These are phyloP conservation scores for Colletotrichum trifolii DNA, from an alignment of 2,329 filamentous ascomycete genomes.

Conservation along the genomic window DNA sequence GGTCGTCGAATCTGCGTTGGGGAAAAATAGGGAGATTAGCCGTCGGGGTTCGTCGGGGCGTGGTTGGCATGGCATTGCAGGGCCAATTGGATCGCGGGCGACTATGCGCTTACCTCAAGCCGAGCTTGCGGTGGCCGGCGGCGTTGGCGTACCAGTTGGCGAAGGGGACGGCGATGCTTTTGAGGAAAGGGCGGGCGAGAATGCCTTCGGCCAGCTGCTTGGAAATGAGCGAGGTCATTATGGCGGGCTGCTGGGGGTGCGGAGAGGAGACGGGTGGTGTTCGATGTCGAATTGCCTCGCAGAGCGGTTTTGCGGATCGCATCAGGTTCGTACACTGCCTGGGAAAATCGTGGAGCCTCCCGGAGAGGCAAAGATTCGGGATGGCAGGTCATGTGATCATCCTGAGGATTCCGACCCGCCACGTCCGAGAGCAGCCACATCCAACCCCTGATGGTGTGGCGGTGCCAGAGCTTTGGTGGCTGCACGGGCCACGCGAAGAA, in stretches of 20 bases:
- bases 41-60: slow-evolving; percentile 4
- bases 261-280: slow-evolving; percentile 28
- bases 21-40: slow-evolving; percentile 1
- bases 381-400: slow-evolving; percentile 31
- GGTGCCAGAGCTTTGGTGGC: not conserved
- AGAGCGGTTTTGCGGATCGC: slow-evolving; percentile 36
- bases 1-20: slow-evolving; percentile 82
- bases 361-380: slow-evolving; percentile 36
- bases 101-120: slow-evolving; percentile 75
- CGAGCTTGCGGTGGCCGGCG: slow-evolving; percentile 92
- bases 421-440: not conserved
- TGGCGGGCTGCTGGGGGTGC: slow-evolving; percentile 45
- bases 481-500: slow-evolving; percentile 14
- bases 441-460: not conserved
- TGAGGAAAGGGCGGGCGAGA: slow-evolving; percentile 86
- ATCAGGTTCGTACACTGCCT: slow-evolving; percentile 29
- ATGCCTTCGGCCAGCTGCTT: slow-evolving; percentile 51
- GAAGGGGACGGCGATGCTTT: slow-evolving; percentile 80
- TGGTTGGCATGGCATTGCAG: not conserved
- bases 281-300: slow-evolving; percentile 35
- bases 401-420: slow-evolving; percentile 27
- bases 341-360: slow-evolving; percentile 36
- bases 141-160: slow-evolving; percentile 90
- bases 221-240: slow-evolving; percentile 70
- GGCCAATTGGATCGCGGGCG: slow-evolving; percentile 5